phyloP scores from a whole-genome alignment of 139 green algal species.

The Chlorella sp. region DNA sequence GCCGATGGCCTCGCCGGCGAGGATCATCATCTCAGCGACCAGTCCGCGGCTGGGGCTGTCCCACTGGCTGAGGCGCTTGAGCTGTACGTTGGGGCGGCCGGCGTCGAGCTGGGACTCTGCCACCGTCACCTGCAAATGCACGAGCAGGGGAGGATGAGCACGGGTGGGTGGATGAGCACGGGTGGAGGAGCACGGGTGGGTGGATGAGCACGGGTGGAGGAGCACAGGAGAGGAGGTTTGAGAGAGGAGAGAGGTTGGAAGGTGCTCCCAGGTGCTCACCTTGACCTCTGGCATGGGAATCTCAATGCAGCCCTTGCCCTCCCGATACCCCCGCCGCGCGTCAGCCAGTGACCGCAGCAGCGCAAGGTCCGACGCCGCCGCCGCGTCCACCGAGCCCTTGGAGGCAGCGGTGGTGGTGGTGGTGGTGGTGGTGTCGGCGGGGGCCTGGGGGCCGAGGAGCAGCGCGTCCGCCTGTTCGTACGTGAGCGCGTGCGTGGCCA shows the following conservation, averaged over 20 bases:
- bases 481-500: slow-evolving; percentile 52
- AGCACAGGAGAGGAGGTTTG: neutral
- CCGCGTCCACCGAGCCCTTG: neutral
- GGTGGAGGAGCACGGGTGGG: neutral
- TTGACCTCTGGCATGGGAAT: slow-evolving; percentile 59
- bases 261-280: slow-evolving; percentile 18
- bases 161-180: neutral
- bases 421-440: neutral
- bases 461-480: slow-evolving; percentile 73
- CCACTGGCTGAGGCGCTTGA: slow-evolving; percentile 18
- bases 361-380: neutral
- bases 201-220: neutral
- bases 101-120: slow-evolving; percentile 8
- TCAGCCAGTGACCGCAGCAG: neutral
- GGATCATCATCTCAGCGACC: slow-evolving; percentile 88
- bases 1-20: slow-evolving; percentile 53
- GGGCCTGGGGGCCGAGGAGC: slow-evolving; percentile 14
- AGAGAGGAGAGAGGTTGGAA: neutral
- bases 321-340: slow-evolving; percentile 27
- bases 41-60: slow-evolving; percentile 35
- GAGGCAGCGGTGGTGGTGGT: neutral
- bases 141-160: neutral
- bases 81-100: slow-evolving; percentile 8
- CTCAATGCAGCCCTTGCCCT: slow-evolving; percentile 45
- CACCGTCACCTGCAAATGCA: slow-evolving; percentile 8